Evolutionary conservation across 768 basidiomycete species (phyloP).

Genomic region (Lentinula detonsa): DNA sequence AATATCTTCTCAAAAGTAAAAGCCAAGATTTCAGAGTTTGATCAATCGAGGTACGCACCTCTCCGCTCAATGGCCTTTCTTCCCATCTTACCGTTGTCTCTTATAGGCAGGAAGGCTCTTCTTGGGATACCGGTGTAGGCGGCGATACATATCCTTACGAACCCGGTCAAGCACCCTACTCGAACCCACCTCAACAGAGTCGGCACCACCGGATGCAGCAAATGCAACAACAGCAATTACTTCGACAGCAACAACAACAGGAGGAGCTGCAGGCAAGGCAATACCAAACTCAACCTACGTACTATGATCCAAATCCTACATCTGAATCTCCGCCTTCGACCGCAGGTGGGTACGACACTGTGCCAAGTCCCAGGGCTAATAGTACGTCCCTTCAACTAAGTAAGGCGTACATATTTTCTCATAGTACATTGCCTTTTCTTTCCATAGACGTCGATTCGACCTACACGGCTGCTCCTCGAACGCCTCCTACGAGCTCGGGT

Average conservation of each 20-base stretch:
- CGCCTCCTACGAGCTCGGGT: conserved; percentile 16
- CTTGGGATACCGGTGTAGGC: conserved; percentile 4
- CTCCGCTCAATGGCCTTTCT: background rate
- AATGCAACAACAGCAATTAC: background rate
- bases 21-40: conserved; percentile 79
- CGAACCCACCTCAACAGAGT: conserved; percentile 2
- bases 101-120: background rate
- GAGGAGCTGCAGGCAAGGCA: background rate
- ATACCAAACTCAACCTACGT: conserved; percentile 18
- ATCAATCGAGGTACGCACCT: conserved; percentile 38
- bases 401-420: too few species aligned
- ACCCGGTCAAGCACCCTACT: conserved; percentile 7
- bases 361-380: background rate
- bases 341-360: background rate
- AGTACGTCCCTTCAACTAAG: background rate
- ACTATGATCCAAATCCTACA: conserved; percentile 27
- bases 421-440: background rate
- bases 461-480: conserved; percentile 5
- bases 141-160: conserved; percentile 17
- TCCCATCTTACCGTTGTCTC: background rate
- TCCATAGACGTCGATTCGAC: background rate
- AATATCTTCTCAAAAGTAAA: conserved; percentile 70
- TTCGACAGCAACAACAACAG: background rate
- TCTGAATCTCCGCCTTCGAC: conserved; percentile 4
- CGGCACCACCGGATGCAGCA: conserved; percentile 3